Evolutionary conservation across 768 basidiomycete species (phyloP), one percentile per base, ranked within the genome.

Genomic region (Kwoniella dejecticola): DNA sequence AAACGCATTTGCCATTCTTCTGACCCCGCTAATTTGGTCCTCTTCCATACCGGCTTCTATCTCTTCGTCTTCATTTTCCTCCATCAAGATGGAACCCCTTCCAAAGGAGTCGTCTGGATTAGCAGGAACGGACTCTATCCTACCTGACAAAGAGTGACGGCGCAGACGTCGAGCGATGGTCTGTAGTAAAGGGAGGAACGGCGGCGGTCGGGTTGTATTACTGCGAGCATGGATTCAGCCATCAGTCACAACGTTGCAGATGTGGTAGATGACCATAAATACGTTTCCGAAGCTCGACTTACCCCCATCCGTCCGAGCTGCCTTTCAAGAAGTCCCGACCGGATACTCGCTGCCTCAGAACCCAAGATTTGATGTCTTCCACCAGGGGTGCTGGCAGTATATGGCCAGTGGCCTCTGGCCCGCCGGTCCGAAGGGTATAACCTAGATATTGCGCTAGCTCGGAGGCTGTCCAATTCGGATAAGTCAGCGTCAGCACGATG

Each of bases 281-380:
- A n/a, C n/a, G n/a, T n/a, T n/a, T n/a, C n/a, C n/a, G n/a, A n/a
- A n/a, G n/a, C n/a, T n/a, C 3, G 5, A 57, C 67, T 67, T 42
- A 72, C 74, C 57, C 63, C 71, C 69, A 72, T 13, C 56, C 57
- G 42, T 69, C 67, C 19, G 55, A 53, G 23, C 64, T 67, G 12
- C 67, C 67, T 44, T 57, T 60, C n/a, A 75, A 27, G 54, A 75
- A 75, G 1, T 52, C 54, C 12, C 64, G 30, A 3, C 74, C 74
- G 10, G 60, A 62, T 17, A 75, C 68, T 24, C 68, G 62, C 24
- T 71, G 66, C 23, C 68, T 49, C 19, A 72, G 42, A 0, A 75
- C 71, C 74, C 74, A 75, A n/a, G 63, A 64, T 44, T 71, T 67
- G 60, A 75, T 75, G 56, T 75, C 74, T 54, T 72, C 67, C 12